Percentiles rank a stretch among this genome's conserved stretches.
Evolutionary conservation across 2,329 filamentous ascomycete species (phyloP).

Genomic region (Botrytis paeoniae): DNA sequence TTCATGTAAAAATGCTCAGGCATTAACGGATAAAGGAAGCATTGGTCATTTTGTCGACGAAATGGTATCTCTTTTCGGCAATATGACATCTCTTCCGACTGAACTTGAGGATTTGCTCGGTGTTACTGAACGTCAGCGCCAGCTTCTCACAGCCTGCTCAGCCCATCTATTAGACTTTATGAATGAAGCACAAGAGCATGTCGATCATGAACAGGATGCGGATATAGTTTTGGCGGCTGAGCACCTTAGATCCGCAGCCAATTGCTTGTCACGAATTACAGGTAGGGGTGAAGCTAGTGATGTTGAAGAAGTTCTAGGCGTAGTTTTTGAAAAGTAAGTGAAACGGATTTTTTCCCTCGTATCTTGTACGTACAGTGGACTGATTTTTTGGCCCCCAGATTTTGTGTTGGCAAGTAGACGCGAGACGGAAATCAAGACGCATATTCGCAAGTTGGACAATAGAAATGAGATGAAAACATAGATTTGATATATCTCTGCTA

Average conservation of each 20-base stretch:
- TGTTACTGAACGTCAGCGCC: constrained; percentile 84
- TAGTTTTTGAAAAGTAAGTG: constrained; percentile 89
- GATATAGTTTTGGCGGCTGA: constrained; percentile 92
- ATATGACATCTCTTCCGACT: constrained; percentile 67
- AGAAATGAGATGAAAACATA: neutral
- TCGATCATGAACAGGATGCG: constrained; percentile 47
- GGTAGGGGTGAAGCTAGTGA: constrained; percentile 82
- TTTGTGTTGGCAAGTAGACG: constrained; percentile 36
- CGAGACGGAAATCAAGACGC: neutral
- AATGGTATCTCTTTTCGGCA: constrained; percentile 65
- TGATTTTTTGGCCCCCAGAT: constrained; percentile 26
- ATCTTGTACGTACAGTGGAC: constrained; percentile 2
- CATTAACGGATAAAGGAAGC: constrained; percentile 51
- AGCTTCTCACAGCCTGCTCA: constrained; percentile 73
- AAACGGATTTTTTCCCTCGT: neutral
- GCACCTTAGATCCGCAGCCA: constrained; percentile 76
- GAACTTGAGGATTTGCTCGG: constrained; percentile 82
- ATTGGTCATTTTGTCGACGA: constrained; percentile 44
- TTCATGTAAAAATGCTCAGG: constrained; percentile 65
- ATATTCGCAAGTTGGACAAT: neutral
- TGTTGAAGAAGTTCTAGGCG: constrained; percentile 91
- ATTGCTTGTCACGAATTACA: constrained; percentile 80
- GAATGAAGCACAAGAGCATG: constrained; percentile 45
- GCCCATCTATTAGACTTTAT: constrained; percentile 72
- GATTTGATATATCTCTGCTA: neutral